Percentiles rank a stretch among this genome's conserved stretches.
Evolutionary conservation across 1,139 yeast species (phyloP).

Genomic region (Tardiomyces depauwii): DNA sequence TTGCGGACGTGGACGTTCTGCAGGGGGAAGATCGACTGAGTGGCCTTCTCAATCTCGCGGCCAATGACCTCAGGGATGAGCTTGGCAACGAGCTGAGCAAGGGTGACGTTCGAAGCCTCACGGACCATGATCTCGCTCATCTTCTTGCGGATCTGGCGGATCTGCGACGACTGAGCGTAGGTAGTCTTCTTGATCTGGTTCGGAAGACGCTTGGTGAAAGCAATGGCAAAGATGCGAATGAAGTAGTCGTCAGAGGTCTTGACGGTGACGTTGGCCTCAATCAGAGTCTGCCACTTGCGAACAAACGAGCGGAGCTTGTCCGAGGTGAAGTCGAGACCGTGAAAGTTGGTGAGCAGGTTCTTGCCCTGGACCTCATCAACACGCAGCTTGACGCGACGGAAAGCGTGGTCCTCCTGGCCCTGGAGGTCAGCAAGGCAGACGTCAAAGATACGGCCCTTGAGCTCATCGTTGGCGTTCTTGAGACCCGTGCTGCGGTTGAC

Average conservation of each 20-base stretch:
- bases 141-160: constrained; percentile 80
- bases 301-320: constrained; percentile 86
- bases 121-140: constrained; percentile 77
- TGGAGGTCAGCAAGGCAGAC: constrained; percentile 82
- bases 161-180: constrained; percentile 83
- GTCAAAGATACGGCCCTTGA: constrained; percentile 85
- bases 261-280: constrained; percentile 85
- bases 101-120: constrained; percentile 74
- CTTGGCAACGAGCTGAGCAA: constrained; percentile 80
- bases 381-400: constrained; percentile 82
- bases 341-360: constrained; percentile 90
- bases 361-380: constrained; percentile 91
- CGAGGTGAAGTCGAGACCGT: constrained; percentile 85
- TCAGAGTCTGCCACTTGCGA: constrained; percentile 89
- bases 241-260: constrained; percentile 89
- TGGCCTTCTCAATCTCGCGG: constrained; percentile 81
- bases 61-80: constrained; percentile 87
- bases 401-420: constrained; percentile 87
- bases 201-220: constrained; percentile 84
- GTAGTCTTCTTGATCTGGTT: constrained; percentile 87
- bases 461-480: constrained; percentile 82
- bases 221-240: constrained; percentile 80
- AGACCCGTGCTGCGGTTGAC: constrained; percentile 92
- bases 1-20: constrained; percentile 89
- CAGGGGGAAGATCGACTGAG: constrained; percentile 76